These are phyloP conservation scores for Cotoneaster glaucophyllus DNA, from an alignment of 306 rosid species.

Conservation along the genomic window DNA sequence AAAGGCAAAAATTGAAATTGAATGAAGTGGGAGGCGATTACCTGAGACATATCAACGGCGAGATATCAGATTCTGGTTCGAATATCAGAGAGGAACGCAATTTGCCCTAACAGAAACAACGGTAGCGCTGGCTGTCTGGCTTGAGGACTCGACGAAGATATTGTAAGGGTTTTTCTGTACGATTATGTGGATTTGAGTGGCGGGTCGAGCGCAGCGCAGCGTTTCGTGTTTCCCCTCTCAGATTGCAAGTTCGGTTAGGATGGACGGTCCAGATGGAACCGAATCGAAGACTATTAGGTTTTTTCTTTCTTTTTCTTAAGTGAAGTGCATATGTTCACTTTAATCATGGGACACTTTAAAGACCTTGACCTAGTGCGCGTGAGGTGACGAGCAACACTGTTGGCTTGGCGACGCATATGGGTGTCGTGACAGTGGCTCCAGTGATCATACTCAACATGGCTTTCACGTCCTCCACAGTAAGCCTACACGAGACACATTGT, in stretches of 20 bases:
- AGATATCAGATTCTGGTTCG: conserved; percentile 1
- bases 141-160: neutral
- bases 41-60: conserved; percentile 49
- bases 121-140: neutral
- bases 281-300: neutral
- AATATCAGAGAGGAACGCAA: neutral
- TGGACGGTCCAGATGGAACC: neutral
- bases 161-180: neutral
- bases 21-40: neutral
- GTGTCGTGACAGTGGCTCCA: no score
- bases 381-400: no score
- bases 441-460: no score
- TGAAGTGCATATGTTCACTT: neutral
- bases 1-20: neutral
- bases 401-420: no score
- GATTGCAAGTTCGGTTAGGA: neutral
- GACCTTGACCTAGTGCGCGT: no score
- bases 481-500: no score
- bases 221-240: neutral
- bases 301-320: no score
- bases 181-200: neutral
- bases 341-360: no score
- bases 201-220: neutral
- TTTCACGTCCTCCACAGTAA: no score
- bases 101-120: neutral